Base-by-base conservation (phyloP, 169 alveolate species). In the Cryptosporidium andersoni region DNA sequence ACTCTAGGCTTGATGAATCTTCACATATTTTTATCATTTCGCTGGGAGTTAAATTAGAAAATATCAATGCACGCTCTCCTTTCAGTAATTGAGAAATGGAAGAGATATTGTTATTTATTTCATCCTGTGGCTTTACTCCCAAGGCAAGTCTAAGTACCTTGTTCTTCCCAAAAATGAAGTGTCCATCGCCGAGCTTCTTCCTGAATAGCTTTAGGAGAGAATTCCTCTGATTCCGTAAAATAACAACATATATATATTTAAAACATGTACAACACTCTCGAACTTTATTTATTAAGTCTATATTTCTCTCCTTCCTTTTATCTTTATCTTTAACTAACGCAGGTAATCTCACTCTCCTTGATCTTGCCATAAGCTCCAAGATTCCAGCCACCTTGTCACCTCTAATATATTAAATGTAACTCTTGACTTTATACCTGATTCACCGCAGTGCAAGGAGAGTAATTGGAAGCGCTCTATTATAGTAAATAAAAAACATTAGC, bases 121-220 rank as follows among this genome's bases (percentile, higher is more conserved):
- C 93, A 14, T 64, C 45, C 66, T 91, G 93, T 0, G 94, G 88
- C 51, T 80, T 65, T 37, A 88, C 80, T 43, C 93, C 93, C 53
- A 91, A 89, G 14, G 94, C 94, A 66, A 91, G 66, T 64, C 88
- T 92, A 85, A 91, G 81, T 65, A 91, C 92, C 65, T 91, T 91
- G 91, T 91, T 91, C 60, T 91, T 91, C 47, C 94, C 94, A 40
- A 62, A 48, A 4, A 66, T 47, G 4, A 63, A 36, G 81, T 91
- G 74, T 6, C 94, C 94, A 2, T 93, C 93, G 48, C 65, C 63
- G 12, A 91, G 67, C 11, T 81, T 90, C 6, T 47, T 43, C 40
- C 94, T 62, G 1, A 91, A 89, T 16, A 65, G 66, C 42, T 91
- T 90, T 39, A 91, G 80, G 9, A 92, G 88, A 36, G 94, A 64